phyloP scores from a whole-genome alignment of 2,329 filamentous ascomycete species.

The Colletotrichum brevisporum region DNA sequence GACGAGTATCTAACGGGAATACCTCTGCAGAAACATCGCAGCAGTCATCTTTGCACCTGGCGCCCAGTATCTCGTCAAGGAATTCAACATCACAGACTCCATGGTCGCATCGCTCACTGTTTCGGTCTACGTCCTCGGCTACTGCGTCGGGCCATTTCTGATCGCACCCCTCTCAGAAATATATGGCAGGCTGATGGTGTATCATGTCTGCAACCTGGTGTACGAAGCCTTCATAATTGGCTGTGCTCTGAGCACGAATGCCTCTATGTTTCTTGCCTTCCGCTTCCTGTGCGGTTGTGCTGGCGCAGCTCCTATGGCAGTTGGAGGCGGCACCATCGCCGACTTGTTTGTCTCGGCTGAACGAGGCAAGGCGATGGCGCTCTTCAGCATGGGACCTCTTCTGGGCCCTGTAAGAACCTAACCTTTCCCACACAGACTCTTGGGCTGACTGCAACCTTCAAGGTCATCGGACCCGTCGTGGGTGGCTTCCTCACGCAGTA shows the following conservation, averaged over 20 bases:
- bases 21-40: slow-evolving; percentile 46
- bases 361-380: slow-evolving; percentile 51
- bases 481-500: slow-evolving; percentile 49
- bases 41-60: slow-evolving; percentile 72
- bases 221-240: slow-evolving; percentile 50
- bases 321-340: slow-evolving; percentile 53
- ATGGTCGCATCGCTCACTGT: slow-evolving; percentile 67
- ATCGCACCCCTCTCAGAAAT: slow-evolving; percentile 60
- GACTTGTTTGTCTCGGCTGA: slow-evolving; percentile 50
- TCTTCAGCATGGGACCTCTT: slow-evolving; percentile 54
- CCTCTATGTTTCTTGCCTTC: slow-evolving; percentile 50
- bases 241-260: slow-evolving; percentile 45
- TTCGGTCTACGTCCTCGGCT: slow-evolving; percentile 76
- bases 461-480: slow-evolving; percentile 48
- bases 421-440: too few relatives aligned
- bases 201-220: slow-evolving; percentile 48
- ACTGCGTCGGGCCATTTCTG: slow-evolving; percentile 70
- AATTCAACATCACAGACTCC: slow-evolving; percentile 62
- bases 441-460: background rate
- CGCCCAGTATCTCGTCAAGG: slow-evolving; percentile 62
- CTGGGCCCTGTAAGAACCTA: slow-evolving; percentile 47
- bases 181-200: slow-evolving; percentile 51
- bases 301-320: slow-evolving; percentile 47
- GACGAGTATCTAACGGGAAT: background rate
- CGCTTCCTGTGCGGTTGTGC: slow-evolving; percentile 49